Base-by-base conservation (phyloP, 352 stramenopile genomes). In the Globisporangium alternatum region DNA sequence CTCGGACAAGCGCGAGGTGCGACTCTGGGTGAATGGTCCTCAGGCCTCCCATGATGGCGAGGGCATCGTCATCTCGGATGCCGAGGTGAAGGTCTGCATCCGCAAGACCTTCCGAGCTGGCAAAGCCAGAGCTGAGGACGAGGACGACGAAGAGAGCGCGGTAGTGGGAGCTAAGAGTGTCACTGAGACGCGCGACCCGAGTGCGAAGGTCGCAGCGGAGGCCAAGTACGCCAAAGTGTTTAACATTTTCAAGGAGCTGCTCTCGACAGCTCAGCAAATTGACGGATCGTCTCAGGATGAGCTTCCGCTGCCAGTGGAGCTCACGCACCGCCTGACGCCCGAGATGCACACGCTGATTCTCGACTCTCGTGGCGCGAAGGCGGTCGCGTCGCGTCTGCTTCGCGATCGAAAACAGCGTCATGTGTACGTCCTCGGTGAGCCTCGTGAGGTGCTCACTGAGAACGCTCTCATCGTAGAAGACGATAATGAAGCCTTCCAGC, bases 1-100 rank as follows among this genome's bases (percentile, higher is more conserved):
- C 1, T 92, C 86, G 3, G 75, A 87, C 56, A 83, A 94, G 64
- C 73, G 86, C 12, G 86, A 94, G 74, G 80, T 93, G 68, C 75
- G 77, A 5, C 60, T 86, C 15, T 86, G 76, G 76, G 47, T 77
- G 33, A 67, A 67, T 15, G 10, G 10, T 15, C 35, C 35, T 12
- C 12, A 12, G 2, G 9, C 35, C 3, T 41, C 8, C 3, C 2
- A 4, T 15, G 10, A 41, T 8, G 63, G 59, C 22, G 41, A 63
- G 19, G 51, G 70, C 9, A 60, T 65, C n/a, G 61, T 35, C 9
- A 67, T 72, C 30, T 44, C 60, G 17, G 62, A 74, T 30, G 69
- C 66, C 35, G 65, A 76, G 31, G 81, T 82, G 58, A 91, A 89
- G 62, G 82, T 81, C 7, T 91, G 82, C 52, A 70, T 80, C 10